Base-by-base conservation (phyloP, 2,329 filamentous ascomycete genomes). In the Helicocarpus griseus region DNA sequence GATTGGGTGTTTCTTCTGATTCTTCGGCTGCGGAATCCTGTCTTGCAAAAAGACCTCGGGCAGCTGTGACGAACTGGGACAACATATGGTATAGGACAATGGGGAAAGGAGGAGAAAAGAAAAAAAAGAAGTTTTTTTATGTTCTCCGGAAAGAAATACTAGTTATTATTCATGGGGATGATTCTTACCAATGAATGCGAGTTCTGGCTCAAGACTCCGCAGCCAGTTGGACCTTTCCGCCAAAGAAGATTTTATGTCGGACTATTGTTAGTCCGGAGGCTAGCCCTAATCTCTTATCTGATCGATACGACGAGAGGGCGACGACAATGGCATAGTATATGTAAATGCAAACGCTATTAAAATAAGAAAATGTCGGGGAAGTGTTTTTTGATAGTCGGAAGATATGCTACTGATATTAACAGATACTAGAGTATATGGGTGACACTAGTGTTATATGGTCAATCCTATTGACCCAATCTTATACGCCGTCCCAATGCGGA, bases 21-120 rank as follows among this genome's bases (percentile, higher is more conserved):
- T 52, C 21, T 24, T 44, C 35, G 46, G 60, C 56, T 48, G 62
- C 53, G 53, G 62, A 55, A 24, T 67, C 61, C 45, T 61, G 60
- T 60, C 61, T 64, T 56, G 61, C 56, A 53, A 71, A 69, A 56
- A 72, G 55, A 58, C 69, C 67, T 59, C 69, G 70, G 54, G 69
- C 69, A 55, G 67, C 67, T 47, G 66, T 71, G 49, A 71, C 63
- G 50, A 72, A 40, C 33, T 71, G 63, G 45, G 69, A 66, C 53
- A 72, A 70, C 69, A 72, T 71, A 67, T 59, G n/a, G n/a, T n/a
- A n/a, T n/a, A n/a, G n/a, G n/a, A n/a, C n/a, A n/a, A n/a, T n/a
- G n/a, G 64, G 59, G 49, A 46, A 48, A 28, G 40, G 46, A 52
- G 21, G 29, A 41, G 2, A 39, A 41, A 21, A 9, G 19, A 36